Percentiles rank a stretch among this genome's conserved stretches.
phyloP scores from a whole-genome alignment of 768 basidiomycete species.

The Mycena haematopus region DNA sequence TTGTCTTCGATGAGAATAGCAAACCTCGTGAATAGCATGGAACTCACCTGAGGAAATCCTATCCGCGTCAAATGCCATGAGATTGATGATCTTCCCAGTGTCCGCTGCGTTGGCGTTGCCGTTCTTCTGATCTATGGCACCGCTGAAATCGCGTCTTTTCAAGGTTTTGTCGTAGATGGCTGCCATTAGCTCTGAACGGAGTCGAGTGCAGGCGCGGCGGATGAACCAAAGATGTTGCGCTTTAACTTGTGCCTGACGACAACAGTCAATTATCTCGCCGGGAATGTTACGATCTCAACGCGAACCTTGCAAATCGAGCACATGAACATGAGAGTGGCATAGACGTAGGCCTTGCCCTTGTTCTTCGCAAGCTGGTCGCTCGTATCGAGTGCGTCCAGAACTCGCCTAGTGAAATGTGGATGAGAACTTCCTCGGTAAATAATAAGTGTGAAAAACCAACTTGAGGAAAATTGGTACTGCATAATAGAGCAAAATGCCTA shows the following conservation, averaged over 20 bases:
- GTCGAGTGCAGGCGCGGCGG: slow-evolving; percentile 74
- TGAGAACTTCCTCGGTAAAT: neutral
- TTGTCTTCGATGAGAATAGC: neutral
- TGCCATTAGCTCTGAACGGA: slow-evolving; percentile 83
- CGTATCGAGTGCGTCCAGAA: slow-evolving; percentile 40
- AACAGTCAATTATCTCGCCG: neutral
- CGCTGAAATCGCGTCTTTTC: slow-evolving; percentile 83
- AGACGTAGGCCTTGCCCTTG: slow-evolving; percentile 73
- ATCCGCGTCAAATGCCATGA: slow-evolving; percentile 85
- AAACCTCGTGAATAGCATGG: neutral
- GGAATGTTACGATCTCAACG: slow-evolving; percentile 44
- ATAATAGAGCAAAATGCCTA: slow-evolving; percentile 80
- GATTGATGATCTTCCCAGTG: slow-evolving; percentile 86
- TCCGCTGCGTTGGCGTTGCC: slow-evolving; percentile 77
- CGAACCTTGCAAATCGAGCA: slow-evolving; percentile 60
- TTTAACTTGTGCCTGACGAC: slow-evolving; percentile 62
- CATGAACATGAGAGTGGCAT: slow-evolving; percentile 76
- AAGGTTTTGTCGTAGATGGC: slow-evolving; percentile 89
- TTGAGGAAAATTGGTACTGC: slow-evolving; percentile 87
- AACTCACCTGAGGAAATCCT: slow-evolving; percentile 41
- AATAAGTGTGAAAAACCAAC: slow-evolving; percentile 39
- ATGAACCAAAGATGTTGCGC: slow-evolving; percentile 82
- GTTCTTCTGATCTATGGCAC: slow-evolving; percentile 58
- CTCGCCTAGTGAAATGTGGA: slow-evolving; percentile 8
- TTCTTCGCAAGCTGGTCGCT: slow-evolving; percentile 53